Evolutionary conservation across 2,329 filamentous ascomycete genomes (phyloP).

Genomic region (Paecilomyces variotii): DNA sequence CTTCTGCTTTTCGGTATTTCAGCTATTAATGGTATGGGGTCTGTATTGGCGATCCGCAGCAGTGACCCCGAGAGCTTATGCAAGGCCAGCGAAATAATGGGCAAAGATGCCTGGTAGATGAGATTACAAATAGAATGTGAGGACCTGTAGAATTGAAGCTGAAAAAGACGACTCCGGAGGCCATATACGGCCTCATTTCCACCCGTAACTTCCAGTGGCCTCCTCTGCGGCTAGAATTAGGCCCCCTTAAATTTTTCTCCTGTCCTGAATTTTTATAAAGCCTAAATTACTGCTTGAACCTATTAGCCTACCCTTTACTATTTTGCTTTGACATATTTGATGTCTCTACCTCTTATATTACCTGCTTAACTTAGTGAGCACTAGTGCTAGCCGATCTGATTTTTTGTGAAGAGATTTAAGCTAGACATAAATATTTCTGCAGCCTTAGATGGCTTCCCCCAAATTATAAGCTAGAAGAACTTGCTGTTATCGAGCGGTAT

Average conservation of each 20-base stretch:
- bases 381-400: slow-evolving; percentile 16
- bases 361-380: slow-evolving; percentile 10
- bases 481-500: slow-evolving; percentile 15
- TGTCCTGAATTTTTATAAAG: background rate
- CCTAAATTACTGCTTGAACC: background rate
- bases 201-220: background rate
- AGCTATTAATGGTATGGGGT: no score
- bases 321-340: background rate
- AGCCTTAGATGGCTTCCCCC: slow-evolving; percentile 16
- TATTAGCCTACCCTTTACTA: background rate
- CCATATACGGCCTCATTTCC: slow-evolving; percentile 5
- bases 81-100: no score
- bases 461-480: slow-evolving; percentile 17
- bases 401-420: slow-evolving; percentile 17
- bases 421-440: slow-evolving; percentile 16
- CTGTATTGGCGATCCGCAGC: no score
- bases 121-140: slow-evolving; percentile 5
- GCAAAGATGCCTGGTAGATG: no score
- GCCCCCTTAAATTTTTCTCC: background rate
- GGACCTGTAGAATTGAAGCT: slow-evolving; percentile 2
- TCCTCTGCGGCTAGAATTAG: slow-evolving; percentile 1
- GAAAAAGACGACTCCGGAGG: slow-evolving; percentile 1
- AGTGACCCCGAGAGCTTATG: no score
- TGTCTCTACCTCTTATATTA: slow-evolving; percentile 4
- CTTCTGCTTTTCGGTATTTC: no score